phyloP scores from a whole-genome alignment of 345 rosid species.

The Eucalyptus rudis region DNA sequence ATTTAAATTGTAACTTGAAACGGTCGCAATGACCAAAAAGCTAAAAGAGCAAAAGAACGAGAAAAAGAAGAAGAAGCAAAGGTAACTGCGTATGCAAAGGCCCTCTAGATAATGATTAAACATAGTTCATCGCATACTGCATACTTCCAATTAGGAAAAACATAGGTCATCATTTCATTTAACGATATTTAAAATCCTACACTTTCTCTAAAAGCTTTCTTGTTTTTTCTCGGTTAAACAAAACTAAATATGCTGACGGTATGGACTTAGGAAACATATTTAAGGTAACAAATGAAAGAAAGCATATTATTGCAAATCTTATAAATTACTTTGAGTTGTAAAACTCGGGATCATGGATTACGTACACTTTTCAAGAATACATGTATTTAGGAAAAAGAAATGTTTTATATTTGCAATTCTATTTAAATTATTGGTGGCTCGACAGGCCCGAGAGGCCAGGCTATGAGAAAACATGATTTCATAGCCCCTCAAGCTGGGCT shows the following conservation, averaged over 20 bases:
- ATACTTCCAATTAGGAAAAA: background rate
- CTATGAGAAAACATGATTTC: too few species aligned
- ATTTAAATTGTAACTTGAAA: background rate
- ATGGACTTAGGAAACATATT: background rate
- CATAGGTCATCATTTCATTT: background rate
- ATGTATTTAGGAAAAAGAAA: background rate
- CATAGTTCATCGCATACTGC: background rate
- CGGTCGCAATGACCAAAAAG: background rate
- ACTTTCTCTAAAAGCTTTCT: background rate
- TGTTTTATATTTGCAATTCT: too few species aligned
- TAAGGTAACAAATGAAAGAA: background rate
- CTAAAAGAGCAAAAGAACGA: background rate
- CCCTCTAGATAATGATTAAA: background rate
- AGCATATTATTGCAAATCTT: background rate
- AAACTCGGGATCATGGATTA: background rate
- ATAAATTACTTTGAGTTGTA: background rate
- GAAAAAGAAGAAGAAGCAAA: background rate
- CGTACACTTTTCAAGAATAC: background rate
- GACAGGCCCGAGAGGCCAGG: too few species aligned
- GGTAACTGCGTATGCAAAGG: background rate
- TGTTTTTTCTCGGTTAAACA: background rate
- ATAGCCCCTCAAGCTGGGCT: too few species aligned
- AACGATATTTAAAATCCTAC: background rate
- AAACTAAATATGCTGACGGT: background rate
- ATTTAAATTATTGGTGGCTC: too few species aligned